Percentiles rank a stretch among this genome's conserved stretches.
Evolutionary conservation across 2,329 filamentous ascomycete genomes (phyloP).

Genomic region (Xenoacremonium recifei): DNA sequence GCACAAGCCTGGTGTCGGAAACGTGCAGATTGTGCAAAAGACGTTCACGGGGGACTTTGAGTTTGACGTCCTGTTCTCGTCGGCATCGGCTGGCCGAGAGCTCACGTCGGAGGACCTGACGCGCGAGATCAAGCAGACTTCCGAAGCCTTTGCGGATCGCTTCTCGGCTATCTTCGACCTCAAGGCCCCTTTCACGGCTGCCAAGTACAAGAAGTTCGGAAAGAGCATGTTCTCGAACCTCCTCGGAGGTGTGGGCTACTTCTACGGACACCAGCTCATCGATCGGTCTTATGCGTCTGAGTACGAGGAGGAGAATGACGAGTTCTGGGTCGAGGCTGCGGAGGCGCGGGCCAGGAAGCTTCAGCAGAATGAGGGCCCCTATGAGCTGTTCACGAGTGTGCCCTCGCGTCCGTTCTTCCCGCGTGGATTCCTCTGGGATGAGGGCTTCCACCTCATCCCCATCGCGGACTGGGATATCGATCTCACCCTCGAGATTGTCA

Average conservation of each 20-base stretch:
- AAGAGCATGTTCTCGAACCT: conserved; percentile 93
- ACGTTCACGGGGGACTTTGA: conserved; percentile 87
- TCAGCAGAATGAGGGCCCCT: conserved; percentile 74
- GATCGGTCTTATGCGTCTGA: conserved; percentile 90
- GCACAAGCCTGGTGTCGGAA: conserved; percentile 68
- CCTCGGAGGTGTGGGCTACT: conserved; percentile 91
- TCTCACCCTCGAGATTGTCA: conserved; percentile 80
- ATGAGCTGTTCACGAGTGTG: conserved; percentile 86
- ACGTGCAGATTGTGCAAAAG: conserved; percentile 87
- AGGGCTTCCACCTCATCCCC: conserved; percentile 91
- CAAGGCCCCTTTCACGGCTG: conserved; percentile 70
- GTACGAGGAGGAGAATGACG: conserved; percentile 92
- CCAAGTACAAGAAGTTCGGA: conserved; percentile 75
- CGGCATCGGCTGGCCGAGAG: conserved; percentile 61
- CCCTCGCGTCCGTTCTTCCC: conserved; percentile 96
- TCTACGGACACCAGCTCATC: conserved; percentile 83
- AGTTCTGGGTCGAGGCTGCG: conserved; percentile 91
- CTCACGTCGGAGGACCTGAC: conserved; percentile 64
- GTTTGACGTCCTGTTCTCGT: conserved; percentile 91
- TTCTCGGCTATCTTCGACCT: conserved; percentile 68
- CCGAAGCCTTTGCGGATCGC: conserved; percentile 68
- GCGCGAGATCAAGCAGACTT: conserved; percentile 64
- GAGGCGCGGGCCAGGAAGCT: conserved; percentile 69
- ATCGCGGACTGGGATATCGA: conserved; percentile 94
- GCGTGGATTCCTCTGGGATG: conserved; percentile 95